Evolutionary conservation across 2,329 filamentous ascomycete species (phyloP).

Genomic region (Aspergillus fijiensis): DNA sequence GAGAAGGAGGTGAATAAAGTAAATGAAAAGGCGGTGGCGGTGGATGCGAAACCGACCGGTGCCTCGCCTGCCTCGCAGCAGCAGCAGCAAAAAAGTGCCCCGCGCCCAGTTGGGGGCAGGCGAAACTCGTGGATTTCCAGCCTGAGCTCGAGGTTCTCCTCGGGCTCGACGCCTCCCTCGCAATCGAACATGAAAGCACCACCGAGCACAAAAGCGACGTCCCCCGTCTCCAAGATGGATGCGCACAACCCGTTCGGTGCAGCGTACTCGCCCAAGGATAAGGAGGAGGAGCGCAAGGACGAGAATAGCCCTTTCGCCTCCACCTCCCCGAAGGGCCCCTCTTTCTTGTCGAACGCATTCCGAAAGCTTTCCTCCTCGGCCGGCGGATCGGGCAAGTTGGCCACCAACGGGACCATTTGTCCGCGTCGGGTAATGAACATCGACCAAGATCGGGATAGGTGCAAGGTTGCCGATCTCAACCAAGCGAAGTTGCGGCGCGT

Average conservation of each 20-base stretch:
- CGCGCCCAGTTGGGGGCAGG: conserved; percentile 49
- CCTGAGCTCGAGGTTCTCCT: conserved; percentile 88
- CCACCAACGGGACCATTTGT: conserved; percentile 67
- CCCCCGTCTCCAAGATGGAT: conserved; percentile 38
- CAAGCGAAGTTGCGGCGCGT: conserved; percentile 80
- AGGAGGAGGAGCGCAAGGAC: conserved; percentile 44
- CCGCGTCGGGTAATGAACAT: conserved; percentile 82
- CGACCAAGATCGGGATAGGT: conserved; percentile 75
- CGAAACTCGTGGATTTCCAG: conserved; percentile 88
- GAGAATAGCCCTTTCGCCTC: conserved; percentile 47
- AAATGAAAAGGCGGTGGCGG: conserved; percentile 19
- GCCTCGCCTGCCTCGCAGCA: conserved; percentile 21
- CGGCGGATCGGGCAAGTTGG: conserved; percentile 52
- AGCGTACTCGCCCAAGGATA: conserved; percentile 42
- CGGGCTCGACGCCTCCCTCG: conserved; percentile 46
- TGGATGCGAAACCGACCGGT: conserved; percentile 24
- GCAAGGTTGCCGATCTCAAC: conserved; percentile 74
- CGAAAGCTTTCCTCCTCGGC: conserved; percentile 74
- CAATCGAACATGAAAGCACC: conserved; percentile 35
- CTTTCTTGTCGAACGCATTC: conserved; percentile 77
- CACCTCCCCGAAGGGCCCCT: conserved; percentile 69
- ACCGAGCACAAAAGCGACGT: conserved; percentile 30
- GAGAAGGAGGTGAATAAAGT: conserved; percentile 19
- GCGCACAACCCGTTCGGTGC: conserved; percentile 47
- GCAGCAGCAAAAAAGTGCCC: conserved; percentile 21